phyloP scores from a whole-genome alignment of 257 asterid genomes.

The Echium plantagineum region DNA sequence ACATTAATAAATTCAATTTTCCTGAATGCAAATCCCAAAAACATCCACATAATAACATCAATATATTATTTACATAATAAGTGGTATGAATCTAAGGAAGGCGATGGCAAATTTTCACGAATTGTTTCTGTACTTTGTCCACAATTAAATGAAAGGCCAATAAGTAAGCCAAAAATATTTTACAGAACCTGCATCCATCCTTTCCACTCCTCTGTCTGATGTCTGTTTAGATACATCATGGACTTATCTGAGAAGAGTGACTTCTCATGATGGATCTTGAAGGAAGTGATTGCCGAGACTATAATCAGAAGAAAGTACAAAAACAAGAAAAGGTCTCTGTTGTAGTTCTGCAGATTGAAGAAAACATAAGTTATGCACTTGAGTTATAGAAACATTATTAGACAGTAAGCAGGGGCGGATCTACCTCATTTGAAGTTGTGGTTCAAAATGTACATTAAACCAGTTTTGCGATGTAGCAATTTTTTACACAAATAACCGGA shows the following conservation, averaged over 20 bases:
- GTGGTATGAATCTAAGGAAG: too few species aligned
- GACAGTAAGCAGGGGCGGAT: too few species aligned
- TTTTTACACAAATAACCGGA: too few species aligned
- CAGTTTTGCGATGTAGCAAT: too few species aligned
- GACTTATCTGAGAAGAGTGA: constrained; percentile 74
- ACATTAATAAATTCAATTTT: too few species aligned
- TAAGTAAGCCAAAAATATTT: constrained; percentile 2
- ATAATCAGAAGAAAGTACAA: constrained; percentile 85
- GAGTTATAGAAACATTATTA: not conserved
- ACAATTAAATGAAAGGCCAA: not conserved
- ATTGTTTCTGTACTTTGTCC: not conserved
- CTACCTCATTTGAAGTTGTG: too few species aligned
- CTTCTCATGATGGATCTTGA: constrained; percentile 77
- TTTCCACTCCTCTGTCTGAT: constrained; percentile 97
- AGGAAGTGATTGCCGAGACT: constrained; percentile 71
- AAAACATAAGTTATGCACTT: constrained; percentile 6
- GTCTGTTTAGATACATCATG: constrained; percentile 79
- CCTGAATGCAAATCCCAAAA: not conserved
- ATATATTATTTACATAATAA: too few species aligned
- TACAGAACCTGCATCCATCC: constrained; percentile 91
- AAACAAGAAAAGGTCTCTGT: constrained; percentile 82
- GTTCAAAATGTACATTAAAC: too few species aligned
- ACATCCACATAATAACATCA: not conserved
- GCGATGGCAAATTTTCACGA: not conserved
- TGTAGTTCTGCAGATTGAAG: constrained; percentile 53